These are phyloP conservation scores for Euphorbia schlechtendalii DNA, from an alignment of 441 rosid genomes.

Conservation along the genomic window DNA sequence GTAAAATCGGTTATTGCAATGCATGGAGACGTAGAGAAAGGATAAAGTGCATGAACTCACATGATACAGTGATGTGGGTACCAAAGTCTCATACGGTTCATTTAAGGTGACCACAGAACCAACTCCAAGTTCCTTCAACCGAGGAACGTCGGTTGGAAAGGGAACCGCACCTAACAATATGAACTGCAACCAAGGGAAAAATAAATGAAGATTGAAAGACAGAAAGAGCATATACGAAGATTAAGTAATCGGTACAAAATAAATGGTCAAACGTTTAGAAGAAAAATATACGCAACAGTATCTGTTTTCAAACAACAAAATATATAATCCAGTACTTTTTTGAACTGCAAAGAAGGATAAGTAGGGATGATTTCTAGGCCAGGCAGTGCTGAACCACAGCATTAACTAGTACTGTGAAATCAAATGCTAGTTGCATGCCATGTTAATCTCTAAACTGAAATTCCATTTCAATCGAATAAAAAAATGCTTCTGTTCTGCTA, in stretches of 20 bases:
- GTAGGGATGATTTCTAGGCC: neutral
- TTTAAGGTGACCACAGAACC: slow-evolving; percentile 44
- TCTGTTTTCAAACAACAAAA: neutral
- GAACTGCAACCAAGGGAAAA: slow-evolving; percentile 27
- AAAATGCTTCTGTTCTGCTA: too few species aligned
- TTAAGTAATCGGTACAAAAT: too few species aligned
- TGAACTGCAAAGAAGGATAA: neutral
- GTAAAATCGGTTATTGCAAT: too few species aligned
- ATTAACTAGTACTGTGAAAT: too few species aligned
- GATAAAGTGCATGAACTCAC: slow-evolving; percentile 24
- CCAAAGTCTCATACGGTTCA: slow-evolving; percentile 58
- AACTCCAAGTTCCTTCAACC: slow-evolving; percentile 43
- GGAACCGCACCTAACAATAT: slow-evolving; percentile 56
- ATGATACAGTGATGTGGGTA: slow-evolving; percentile 39
- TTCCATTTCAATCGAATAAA: neutral
- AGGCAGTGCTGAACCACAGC: neutral
- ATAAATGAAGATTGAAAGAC: neutral
- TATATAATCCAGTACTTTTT: neutral
- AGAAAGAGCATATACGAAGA: neutral
- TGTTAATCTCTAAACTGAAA: neutral
- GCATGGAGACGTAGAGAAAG: neutral
- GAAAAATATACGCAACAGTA: neutral
- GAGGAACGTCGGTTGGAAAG: slow-evolving; percentile 43
- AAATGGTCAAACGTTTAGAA: neutral
- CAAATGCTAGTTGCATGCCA: neutral